Conservation (phyloP, 2,329 filamentous ascomycete species). For the Pleoardoris graminearum region DNA sequence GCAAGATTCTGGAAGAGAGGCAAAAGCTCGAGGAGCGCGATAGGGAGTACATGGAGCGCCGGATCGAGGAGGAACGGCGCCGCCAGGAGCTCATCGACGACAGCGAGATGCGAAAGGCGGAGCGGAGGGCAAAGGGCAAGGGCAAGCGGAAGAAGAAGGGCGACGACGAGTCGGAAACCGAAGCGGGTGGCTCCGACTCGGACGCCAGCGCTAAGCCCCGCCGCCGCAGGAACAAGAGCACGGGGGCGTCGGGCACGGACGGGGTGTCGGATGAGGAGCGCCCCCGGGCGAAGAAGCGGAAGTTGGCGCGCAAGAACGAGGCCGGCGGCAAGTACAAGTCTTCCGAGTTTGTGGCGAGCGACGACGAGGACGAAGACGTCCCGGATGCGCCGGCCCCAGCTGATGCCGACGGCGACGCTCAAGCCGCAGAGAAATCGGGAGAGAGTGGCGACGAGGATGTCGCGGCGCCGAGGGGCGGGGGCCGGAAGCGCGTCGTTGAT, state of each 20-base stretch:
- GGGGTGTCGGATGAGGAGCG: slow-evolving; percentile 61
- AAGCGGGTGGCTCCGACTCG: slow-evolving; percentile 42
- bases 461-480: slow-evolving; percentile 23
- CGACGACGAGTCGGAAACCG: slow-evolving; percentile 51
- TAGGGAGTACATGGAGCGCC: slow-evolving; percentile 69
- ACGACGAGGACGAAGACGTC: slow-evolving; percentile 55
- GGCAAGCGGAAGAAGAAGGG: slow-evolving; percentile 66
- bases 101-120: slow-evolving; percentile 73
- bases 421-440: slow-evolving; percentile 1
- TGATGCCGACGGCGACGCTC: slow-evolving; percentile 17
- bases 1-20: slow-evolving; percentile 84
- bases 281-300: slow-evolving; percentile 63
- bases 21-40: slow-evolving; percentile 76
- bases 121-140: slow-evolving; percentile 56
- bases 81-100: slow-evolving; percentile 68
- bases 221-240: slow-evolving; percentile 33
- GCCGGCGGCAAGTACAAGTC: slow-evolving; percentile 75
- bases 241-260: slow-evolving; percentile 41
- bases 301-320: slow-evolving; percentile 58
- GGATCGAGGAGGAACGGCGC: slow-evolving; percentile 69
- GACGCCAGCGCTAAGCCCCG: slow-evolving; percentile 43
- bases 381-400: slow-evolving; percentile 23
- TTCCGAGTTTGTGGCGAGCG: slow-evolving; percentile 73
- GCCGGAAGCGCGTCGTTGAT: slow-evolving; percentile 38
- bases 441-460: slow-evolving; percentile 16